These are phyloP conservation scores for Hirsutella thompsonii DNA, from an alignment of 2,329 filamentous ascomycete species.

Conservation along the genomic window DNA sequence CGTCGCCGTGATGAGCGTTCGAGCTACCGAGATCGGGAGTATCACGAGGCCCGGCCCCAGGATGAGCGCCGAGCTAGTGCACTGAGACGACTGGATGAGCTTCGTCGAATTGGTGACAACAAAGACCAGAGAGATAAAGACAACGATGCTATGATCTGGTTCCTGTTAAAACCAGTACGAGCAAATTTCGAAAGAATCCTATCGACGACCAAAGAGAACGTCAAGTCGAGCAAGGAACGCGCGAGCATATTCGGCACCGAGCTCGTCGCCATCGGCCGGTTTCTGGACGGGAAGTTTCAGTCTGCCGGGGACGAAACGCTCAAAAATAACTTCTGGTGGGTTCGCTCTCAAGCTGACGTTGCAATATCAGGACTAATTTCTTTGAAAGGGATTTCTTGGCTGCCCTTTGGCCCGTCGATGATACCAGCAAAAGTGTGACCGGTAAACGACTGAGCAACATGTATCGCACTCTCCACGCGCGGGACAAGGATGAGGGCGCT, in stretches of 20 bases:
- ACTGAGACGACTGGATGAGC: constrained; percentile 27
- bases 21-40: constrained; percentile 10
- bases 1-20: constrained; percentile 10
- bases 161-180: constrained; percentile 42
- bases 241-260: constrained; percentile 48
- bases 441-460: constrained; percentile 29
- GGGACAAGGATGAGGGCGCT: constrained; percentile 16
- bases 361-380: constrained; percentile 8
- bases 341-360: neutral
- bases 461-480: constrained; percentile 26
- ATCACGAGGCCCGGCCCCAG: constrained; percentile 15
- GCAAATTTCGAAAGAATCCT: constrained; percentile 47
- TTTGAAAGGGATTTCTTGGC: constrained; percentile 29
- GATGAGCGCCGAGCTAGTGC: constrained; percentile 28
- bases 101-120: constrained; percentile 33
- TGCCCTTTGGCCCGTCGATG: constrained; percentile 32
- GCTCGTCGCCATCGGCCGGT: constrained; percentile 48
- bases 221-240: constrained; percentile 48
- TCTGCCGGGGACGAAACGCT: constrained; percentile 26
- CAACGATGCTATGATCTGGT: constrained; percentile 34
- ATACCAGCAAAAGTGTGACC: constrained; percentile 29
- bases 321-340: constrained; percentile 39
- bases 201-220: constrained; percentile 47
- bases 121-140: constrained; percentile 32
- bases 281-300: constrained; percentile 36